These are phyloP conservation scores for Sporisorium exsertum DNA, from an alignment of 1,284 basidiomycete species.

Conservation along the genomic window DNA sequence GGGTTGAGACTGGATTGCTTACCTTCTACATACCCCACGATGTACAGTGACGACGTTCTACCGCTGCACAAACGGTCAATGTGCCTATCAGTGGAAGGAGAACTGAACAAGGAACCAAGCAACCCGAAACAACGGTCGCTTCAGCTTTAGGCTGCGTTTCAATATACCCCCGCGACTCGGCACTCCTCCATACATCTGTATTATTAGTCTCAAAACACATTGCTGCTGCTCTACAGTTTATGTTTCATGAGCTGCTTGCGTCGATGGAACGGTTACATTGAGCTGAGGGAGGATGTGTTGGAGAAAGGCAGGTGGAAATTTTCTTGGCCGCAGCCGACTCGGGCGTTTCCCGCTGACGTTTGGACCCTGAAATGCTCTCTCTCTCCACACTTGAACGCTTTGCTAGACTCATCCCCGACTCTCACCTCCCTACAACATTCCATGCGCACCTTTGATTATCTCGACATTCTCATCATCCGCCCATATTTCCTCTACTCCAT, in stretches of 20 bases:
- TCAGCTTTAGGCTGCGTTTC: background rate
- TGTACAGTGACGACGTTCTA: constrained; percentile 66
- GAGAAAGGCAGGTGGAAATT: background rate
- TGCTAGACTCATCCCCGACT: background rate
- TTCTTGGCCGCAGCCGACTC: background rate
- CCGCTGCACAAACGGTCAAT: constrained; percentile 59
- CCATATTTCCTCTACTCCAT: background rate
- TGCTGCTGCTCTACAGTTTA: background rate
- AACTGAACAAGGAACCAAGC: constrained; percentile 21
- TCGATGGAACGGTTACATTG: background rate
- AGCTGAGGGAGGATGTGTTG: background rate
- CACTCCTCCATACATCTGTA: background rate
- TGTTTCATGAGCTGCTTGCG: background rate
- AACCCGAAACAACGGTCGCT: background rate
- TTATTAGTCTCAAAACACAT: background rate
- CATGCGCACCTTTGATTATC: too few relatives aligned
- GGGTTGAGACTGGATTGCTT: background rate
- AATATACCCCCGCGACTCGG: background rate
- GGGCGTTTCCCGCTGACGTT: background rate
- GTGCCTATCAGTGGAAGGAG: constrained; percentile 66
- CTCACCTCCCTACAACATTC: background rate
- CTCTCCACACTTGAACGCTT: background rate
- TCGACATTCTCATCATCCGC: too few relatives aligned
- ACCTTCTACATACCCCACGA: background rate
- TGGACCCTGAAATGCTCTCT: background rate